Evolutionary conservation across 2,329 filamentous ascomycete genomes (phyloP), one percentile per base, ranked within the genome.

Genomic region (Aspergillus floridensis): DNA sequence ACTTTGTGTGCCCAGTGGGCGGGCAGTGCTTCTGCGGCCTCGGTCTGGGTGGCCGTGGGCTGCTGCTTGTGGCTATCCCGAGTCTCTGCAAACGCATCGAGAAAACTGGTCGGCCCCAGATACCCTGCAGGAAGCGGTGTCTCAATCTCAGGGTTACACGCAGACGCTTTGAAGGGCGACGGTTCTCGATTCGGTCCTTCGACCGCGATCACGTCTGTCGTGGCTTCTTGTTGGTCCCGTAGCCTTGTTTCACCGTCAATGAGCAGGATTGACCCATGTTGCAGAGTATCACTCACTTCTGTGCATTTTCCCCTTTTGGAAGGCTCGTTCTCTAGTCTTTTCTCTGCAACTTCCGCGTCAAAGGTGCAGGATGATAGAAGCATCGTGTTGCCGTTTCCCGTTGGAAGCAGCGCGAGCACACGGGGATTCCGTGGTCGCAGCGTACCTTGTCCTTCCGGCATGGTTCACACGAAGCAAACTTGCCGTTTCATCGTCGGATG

Each of bases 101-200:
- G 66, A 57, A 72, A 74, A 55, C 72, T 75, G 2, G 68, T 74
- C 3, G 73, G 72, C 10, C 73, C 73, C n/a, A 74, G 64, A 32
- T 75, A 73, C 7, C 71, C 68, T 11, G 68, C 61, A 8, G 66
- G 57, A 2, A 69, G 54, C 19, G 69, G 59, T 11, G 64, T 56
- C 44, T 59, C 59, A 24, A 60, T 51, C 11, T 53, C 26, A 44
- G 63, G 46, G 44, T 31, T 55, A 12, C 49, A 53, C 2, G 56
- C 49, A 4, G 58, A 55, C 29, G n/a, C 32, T 26, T 49, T 16
- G 29, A 46, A 19, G 5, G 47, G 32, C 22, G 44, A 19, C 10
- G 46, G 16, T 53, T 56, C 29, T 41, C 21, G 52, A 35, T 44
- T 38, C 24, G 57, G 21, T 14, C 31, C 24, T 16, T 8, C 14